Base-by-base conservation (phyloP, 345 rosid genomes). In the Camelina sativa region DNA sequence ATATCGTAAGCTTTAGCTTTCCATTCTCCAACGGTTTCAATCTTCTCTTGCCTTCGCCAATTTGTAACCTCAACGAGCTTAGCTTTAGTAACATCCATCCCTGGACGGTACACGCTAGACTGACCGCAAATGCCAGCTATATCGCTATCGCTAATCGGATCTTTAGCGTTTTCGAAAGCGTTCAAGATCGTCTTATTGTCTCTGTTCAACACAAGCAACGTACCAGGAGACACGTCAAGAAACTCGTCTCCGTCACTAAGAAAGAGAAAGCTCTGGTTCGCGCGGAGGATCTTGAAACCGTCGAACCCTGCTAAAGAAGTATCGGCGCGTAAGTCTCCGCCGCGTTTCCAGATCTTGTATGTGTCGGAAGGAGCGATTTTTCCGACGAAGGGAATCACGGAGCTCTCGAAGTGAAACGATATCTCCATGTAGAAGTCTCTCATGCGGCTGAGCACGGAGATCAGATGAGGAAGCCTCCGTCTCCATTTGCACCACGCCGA, bases 401-500 rank as follows among this genome's bases (percentile, higher is more conserved):
- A 94, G 81, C 96, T 91, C 76, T 92, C 97, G 71, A 94, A 94
- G 67, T 87, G 91, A 74, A 94, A 89, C 2, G 95, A 87, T 3
- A 94, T 86, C 82, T 91, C 98, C 97, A 91, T 86, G 82, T 94
- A 91, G 82, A 94, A 94, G 75, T 94, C 98, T 13, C 90, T 87
- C 97, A 90, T 94, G 28, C 97, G 80, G 25, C 86, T 87, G 12
- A 94, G 81, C 12, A 80, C 91, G 6, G 92, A 87, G 56, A 88
- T 84, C 22, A 90, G 72, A 17, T 90, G 86, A 0, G 99, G 99
- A 8, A 94, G 78, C 11, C 97, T 88, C 62, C 97, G 89, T 54
- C 97, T 89, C 95, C 96, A 94, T 81, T 86, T 94, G 44, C 81
- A 75, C 99, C 99, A 94, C 3, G 92, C 91, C 1, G 89, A 84